phyloP scores from a whole-genome alignment of 352 stramenopile species.

The Phytophthora boehmeriae region DNA sequence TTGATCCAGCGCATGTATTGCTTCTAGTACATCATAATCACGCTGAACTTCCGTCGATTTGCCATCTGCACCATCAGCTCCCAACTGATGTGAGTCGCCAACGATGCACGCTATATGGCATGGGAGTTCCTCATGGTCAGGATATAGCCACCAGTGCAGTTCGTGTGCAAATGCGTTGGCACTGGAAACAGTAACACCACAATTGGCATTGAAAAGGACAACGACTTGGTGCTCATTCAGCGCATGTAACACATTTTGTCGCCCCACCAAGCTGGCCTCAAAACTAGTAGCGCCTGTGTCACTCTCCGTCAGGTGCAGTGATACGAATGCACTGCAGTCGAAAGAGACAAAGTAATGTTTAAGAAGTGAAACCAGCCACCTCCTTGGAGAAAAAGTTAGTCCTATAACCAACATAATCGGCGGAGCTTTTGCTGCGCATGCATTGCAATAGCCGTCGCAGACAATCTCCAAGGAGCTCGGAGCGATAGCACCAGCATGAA shows the following conservation, averaged over 20 bases:
- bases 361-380: constrained; percentile 19
- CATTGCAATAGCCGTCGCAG: constrained; percentile 35
- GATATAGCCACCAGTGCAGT: constrained; percentile 36
- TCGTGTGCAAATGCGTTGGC: constrained; percentile 39
- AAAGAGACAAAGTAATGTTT: constrained; percentile 35
- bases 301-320: not conserved
- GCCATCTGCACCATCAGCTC: not conserved
- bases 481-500: not conserved
- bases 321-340: constrained; percentile 15
- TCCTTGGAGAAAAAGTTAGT: not conserved
- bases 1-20: constrained; percentile 21
- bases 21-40: constrained; percentile 34
- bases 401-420: constrained; percentile 32
- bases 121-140: constrained; percentile 23
- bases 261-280: constrained; percentile 4
- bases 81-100: not conserved
- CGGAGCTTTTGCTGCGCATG: constrained; percentile 13
- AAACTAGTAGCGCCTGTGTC: not conserved
- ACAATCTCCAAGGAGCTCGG: constrained; percentile 23
- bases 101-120: constrained; percentile 35
- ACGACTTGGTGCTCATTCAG: constrained; percentile 21
- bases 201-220: constrained; percentile 40
- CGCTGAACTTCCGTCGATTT: not conserved
- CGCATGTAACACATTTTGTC: constrained; percentile 14
- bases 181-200: constrained; percentile 32